Conservation (phyloP, 2,329 filamentous ascomycete genomes). For the Thelonectria olida region DNA sequence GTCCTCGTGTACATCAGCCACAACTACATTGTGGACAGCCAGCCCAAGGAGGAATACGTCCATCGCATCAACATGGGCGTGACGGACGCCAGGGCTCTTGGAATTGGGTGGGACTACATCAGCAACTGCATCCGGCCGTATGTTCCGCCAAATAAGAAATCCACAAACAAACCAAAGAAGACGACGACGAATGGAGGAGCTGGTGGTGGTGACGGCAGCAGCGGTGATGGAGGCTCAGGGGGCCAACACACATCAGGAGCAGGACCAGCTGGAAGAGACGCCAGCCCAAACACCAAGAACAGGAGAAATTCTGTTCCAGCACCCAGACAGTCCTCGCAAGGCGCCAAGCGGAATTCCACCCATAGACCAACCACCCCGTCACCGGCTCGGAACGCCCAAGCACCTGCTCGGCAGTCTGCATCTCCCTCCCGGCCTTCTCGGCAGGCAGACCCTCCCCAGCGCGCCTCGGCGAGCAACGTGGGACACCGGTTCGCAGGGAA, state of each 20-base stretch:
- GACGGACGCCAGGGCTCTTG: slow-evolving; percentile 47
- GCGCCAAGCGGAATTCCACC: slow-evolving; percentile 23
- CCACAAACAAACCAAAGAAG: slow-evolving; percentile 16
- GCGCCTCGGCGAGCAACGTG: slow-evolving; percentile 19
- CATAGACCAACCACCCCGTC: slow-evolving; percentile 36
- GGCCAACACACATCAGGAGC: slow-evolving; percentile 11
- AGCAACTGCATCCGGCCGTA: slow-evolving; percentile 49
- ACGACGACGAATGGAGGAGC: not conserved
- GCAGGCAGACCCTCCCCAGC: slow-evolving; percentile 20
- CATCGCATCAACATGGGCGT: slow-evolving; percentile 51
- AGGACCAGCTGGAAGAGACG: slow-evolving; percentile 13
- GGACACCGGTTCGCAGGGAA: slow-evolving; percentile 3
- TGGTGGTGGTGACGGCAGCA: not conserved
- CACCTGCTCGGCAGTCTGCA: not conserved
- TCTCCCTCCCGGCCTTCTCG: slow-evolving; percentile 27
- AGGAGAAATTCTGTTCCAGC: slow-evolving; percentile 26
- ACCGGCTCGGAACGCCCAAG: slow-evolving; percentile 22
- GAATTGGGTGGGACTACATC: slow-evolving; percentile 48
- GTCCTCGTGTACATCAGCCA: slow-evolving; percentile 53
- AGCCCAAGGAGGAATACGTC: slow-evolving; percentile 51
- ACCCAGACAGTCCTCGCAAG: slow-evolving; percentile 7
- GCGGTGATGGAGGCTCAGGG: not conserved
- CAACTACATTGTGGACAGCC: slow-evolving; percentile 44
- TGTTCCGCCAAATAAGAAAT: slow-evolving; percentile 40
- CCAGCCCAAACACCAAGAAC: slow-evolving; percentile 4